Base-by-base conservation (phyloP, 257 asterid species). In the Orobanche coerulescens region DNA sequence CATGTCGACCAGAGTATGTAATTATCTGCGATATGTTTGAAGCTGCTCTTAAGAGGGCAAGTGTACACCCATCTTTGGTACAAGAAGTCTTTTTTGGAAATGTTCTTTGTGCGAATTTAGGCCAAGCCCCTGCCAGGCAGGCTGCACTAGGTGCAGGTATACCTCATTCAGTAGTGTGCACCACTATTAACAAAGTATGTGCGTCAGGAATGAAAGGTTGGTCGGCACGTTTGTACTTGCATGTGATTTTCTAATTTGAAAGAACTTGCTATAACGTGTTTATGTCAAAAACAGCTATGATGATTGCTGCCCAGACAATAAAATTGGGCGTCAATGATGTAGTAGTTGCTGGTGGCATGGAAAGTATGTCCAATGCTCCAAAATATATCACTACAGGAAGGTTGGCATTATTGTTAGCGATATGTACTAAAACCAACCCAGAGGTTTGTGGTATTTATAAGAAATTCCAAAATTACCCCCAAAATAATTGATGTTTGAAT, bases 81-180 rank as follows among this genome's bases (percentile, higher is more conserved):
- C 95, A 92, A 77, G 98, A 92, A 79, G 89, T 92, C 43, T 92
- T 86, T 84, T 86, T 88, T 36, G 98, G 98, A 49, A 92, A 92
- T 71, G 96, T 92, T 68, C 92, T 92, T 20, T 78, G 93, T 66
- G 95, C 96, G n/a, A 92, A 92, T 79, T 82, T 92, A 81, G 98
- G 98, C 67, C 98, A 88, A 81, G 98, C 98, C 70, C 98, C 98
- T 12, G 98, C 98, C n/a, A 81, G 96, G 74, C 98, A 92, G 72
- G 96, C 95, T 67, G 96, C 96, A 47, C 74, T 92, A 57, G 96
- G 95, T 71, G 98, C 96, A 9, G 95, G 95, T 16, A 60, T 92
- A 65, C 98, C 96, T 14, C 54, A 81, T 62, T 79, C 95, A 2
- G 98, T 84, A n/a, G 62, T 81, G 78, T 92, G 98, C 83, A 92